Conservation (phyloP, 2,329 filamentous ascomycete species). For the Magnaporthales sp. region DNA sequence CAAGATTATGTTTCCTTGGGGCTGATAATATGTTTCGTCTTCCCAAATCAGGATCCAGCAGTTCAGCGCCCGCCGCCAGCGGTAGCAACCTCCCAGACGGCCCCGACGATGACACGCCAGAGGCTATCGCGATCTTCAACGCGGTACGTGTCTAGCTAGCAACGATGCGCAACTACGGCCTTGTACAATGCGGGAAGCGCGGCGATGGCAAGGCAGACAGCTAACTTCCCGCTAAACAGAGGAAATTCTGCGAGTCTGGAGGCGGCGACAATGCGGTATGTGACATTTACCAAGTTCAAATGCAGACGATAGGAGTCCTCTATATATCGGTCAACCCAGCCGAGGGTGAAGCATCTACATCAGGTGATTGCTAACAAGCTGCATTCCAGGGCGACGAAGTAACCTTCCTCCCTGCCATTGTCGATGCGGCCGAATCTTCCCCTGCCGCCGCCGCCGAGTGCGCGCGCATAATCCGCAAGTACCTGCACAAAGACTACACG, state of each 20-base stretch:
- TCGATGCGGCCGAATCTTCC: slow-evolving; percentile 90
- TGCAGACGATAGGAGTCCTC: background rate
- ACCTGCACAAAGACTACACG: slow-evolving; percentile 64
- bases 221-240: slow-evolving; percentile 37
- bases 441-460: slow-evolving; percentile 77
- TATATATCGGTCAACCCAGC: no score
- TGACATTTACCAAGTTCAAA: slow-evolving; percentile 9
- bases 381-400: slow-evolving; percentile 71
- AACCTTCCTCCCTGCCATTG: slow-evolving; percentile 83
- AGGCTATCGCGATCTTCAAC: slow-evolving; percentile 54
- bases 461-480: slow-evolving; percentile 73
- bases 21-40: background rate
- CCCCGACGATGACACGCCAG: slow-evolving; percentile 48
- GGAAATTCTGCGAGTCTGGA: slow-evolving; percentile 72
- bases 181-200: background rate
- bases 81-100: slow-evolving; percentile 13
- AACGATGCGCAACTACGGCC: background rate
- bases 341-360: no score
- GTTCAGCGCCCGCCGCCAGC: slow-evolving; percentile 8
- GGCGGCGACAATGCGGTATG: slow-evolving; percentile 47
- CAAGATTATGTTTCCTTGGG: background rate
- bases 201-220: background rate
- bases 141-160: slow-evolving; percentile 41
- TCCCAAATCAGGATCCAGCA: slow-evolving; percentile 9
- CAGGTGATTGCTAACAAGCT: background rate